phyloP scores from a whole-genome alignment of 306 rosid genomes.

The Pyrus betulifolia region DNA sequence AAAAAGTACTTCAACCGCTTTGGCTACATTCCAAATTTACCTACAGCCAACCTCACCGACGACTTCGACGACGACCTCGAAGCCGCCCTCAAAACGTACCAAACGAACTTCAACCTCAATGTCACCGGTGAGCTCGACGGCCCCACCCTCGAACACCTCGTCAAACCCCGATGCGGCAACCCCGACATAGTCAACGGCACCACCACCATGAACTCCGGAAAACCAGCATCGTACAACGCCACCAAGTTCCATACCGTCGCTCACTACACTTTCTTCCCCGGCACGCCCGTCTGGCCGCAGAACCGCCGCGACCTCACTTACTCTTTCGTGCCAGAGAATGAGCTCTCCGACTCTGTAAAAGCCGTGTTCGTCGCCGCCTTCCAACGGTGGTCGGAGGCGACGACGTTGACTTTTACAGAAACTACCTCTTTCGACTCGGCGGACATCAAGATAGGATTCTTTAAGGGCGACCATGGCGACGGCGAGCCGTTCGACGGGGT shows the following conservation, averaged over 20 bases:
- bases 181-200: conserved; percentile 68
- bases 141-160: conserved; percentile 36
- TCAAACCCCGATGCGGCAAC: conserved; percentile 60
- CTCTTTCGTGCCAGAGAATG: conserved; percentile 41
- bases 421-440: conserved; percentile 21
- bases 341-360: conserved; percentile 28
- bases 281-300: conserved; percentile 59
- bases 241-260: conserved; percentile 50
- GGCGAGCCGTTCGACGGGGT: conserved; percentile 79
- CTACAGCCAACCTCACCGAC: conserved; percentile 40
- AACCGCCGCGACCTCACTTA: conserved; percentile 43
- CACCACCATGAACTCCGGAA: conserved; percentile 59
- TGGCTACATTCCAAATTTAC: conserved; percentile 60
- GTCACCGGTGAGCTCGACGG: conserved; percentile 60
- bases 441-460: conserved; percentile 59
- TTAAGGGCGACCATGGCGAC: conserved; percentile 71
- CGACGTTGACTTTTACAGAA: conserved; percentile 42
- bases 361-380: conserved; percentile 54
- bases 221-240: background rate
- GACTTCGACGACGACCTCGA: conserved; percentile 53
- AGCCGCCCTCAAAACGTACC: conserved; percentile 51
- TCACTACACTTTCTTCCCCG: conserved; percentile 57
- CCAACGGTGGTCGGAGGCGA: conserved; percentile 56
- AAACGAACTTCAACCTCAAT: conserved; percentile 79
- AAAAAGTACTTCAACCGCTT: conserved; percentile 57